phyloP scores from a whole-genome alignment of 1,284 basidiomycete genomes.

The Microbotryomycetes sp. region DNA sequence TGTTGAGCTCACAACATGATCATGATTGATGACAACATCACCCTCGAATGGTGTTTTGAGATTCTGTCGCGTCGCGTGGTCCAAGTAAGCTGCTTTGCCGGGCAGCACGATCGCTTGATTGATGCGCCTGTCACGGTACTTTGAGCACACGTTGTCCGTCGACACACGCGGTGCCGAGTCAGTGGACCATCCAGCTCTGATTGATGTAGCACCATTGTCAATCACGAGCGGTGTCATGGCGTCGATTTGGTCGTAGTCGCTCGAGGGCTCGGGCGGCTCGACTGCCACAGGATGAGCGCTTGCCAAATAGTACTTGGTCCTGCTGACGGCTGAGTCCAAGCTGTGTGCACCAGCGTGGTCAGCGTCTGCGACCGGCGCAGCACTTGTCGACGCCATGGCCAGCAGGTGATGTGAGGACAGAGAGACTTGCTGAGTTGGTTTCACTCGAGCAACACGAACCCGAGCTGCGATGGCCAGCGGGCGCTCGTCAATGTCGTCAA shows the following conservation, averaged over 20 bases:
- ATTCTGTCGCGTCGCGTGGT: slow-evolving; percentile 71
- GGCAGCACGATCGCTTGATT: slow-evolving; percentile 75
- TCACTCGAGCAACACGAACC: neutral
- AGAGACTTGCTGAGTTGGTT: neutral
- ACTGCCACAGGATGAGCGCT: neutral
- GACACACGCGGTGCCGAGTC: slow-evolving; percentile 50
- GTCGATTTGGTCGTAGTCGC: neutral
- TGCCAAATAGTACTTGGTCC: neutral
- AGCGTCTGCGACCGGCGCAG: too few species aligned
- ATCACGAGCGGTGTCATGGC: slow-evolving; percentile 57
- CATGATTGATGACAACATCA: slow-evolving; percentile 79
- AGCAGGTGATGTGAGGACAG: neutral
- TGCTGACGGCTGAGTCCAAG: neutral
- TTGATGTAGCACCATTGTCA: slow-evolving; percentile 72
- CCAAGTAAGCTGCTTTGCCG: slow-evolving; percentile 73
- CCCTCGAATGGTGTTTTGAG: slow-evolving; percentile 79
- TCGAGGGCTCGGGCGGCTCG: neutral
- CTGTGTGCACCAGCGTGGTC: too few species aligned
- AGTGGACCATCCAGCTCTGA: slow-evolving; percentile 78
- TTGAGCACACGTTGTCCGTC: slow-evolving; percentile 66
- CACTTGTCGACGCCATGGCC: neutral
- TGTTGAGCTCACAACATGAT: slow-evolving; percentile 65
- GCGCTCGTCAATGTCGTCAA: neutral
- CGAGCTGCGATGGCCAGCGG: neutral
- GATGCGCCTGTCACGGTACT: slow-evolving; percentile 78